Evolutionary conservation across 208 protist species (phyloP).

Genomic region (Acanthamoeba castellanii): DNA sequence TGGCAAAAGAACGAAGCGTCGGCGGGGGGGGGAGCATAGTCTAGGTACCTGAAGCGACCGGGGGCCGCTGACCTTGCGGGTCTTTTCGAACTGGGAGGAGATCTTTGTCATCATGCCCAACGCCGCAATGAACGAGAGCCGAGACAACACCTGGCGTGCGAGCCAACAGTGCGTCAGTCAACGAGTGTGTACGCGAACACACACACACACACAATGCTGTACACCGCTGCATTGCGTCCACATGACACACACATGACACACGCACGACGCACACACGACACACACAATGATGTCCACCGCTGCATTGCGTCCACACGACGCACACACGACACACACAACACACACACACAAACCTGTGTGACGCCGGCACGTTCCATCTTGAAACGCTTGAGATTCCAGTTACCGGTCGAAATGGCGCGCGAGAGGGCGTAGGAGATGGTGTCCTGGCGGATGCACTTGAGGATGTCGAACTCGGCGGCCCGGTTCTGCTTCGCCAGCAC

Average conservation of each 20-base stretch:
- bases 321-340: background rate
- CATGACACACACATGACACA: background rate
- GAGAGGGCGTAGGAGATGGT: slow-evolving; percentile 98
- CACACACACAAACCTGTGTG: slow-evolving; percentile 89
- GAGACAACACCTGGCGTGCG: slow-evolving; percentile 92
- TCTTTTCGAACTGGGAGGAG: slow-evolving; percentile 99
- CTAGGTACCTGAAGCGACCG: slow-evolving; percentile 83
- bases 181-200: too few relatives aligned
- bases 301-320: too few relatives aligned
- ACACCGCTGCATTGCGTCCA: too few relatives aligned
- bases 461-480: slow-evolving; percentile 94
- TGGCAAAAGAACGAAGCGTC: slow-evolving; percentile 3
- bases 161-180: too few relatives aligned
- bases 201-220: too few relatives aligned
- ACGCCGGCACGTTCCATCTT: slow-evolving; percentile 95
- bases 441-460: slow-evolving; percentile 94
- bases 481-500: slow-evolving; percentile 94
- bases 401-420: slow-evolving; percentile 97
- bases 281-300: too few relatives aligned
- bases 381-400: slow-evolving; percentile 98
- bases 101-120: slow-evolving; percentile 99
- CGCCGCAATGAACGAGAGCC: slow-evolving; percentile 99
- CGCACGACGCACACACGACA: background rate
- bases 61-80: slow-evolving; percentile 97
- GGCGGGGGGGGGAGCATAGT: background rate